Base-by-base conservation (phyloP, 2,329 filamentous ascomycete species). In the Aspergillus sclerotialis region DNA sequence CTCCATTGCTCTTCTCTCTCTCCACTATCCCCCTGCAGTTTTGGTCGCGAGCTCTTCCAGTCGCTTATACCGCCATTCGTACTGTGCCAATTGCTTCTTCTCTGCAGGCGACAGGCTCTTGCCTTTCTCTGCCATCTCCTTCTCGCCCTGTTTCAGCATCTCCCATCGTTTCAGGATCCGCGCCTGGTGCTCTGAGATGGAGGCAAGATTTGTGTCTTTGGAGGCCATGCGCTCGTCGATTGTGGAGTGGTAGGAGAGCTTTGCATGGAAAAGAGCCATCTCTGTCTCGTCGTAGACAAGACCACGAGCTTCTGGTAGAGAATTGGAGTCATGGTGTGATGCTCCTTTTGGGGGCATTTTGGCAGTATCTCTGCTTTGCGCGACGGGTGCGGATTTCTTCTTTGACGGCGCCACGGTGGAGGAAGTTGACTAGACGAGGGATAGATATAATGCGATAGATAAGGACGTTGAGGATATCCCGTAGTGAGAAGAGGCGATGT, bases 281-380 rank as follows among this genome's bases (percentile, higher is more conserved):
- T 61, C 56, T 30, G 52, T 56, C 44, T 61, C 55, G 35, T 60
- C 56, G 41, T 61, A 61, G 32, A 45, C 53, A 26, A 60, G 39
- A 10, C 56, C 57, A 23, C 51, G 44, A 18, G 47, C 53, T 42
- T 60, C 56, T n/a, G 55, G 57, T 14, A 60, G 41, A 18, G 48
- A 35, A 18, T 28, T 23, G 11, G 38, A 42, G 31, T 48, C 40
- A 16, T 50, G 47, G 26, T 37, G 32, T 19, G 31, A 32, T n/a
- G n/a, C n/a, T n/a, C n/a, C n/a, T 32, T 49, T 56, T 7, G 45
- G 39, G 7, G 53, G 42, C 54, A 58, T 57, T 12, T 26, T 11
- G 26, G 27, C 14, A 17, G 13, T 8, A 35, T n/a, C 15, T n/a
- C n/a, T n/a, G n/a, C n/a, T n/a, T n/a, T n/a, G n/a, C n/a, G n/a